Evolutionary conservation across 78 protist genomes (phyloP).

Genomic region (Thecamonas trahens): DNA sequence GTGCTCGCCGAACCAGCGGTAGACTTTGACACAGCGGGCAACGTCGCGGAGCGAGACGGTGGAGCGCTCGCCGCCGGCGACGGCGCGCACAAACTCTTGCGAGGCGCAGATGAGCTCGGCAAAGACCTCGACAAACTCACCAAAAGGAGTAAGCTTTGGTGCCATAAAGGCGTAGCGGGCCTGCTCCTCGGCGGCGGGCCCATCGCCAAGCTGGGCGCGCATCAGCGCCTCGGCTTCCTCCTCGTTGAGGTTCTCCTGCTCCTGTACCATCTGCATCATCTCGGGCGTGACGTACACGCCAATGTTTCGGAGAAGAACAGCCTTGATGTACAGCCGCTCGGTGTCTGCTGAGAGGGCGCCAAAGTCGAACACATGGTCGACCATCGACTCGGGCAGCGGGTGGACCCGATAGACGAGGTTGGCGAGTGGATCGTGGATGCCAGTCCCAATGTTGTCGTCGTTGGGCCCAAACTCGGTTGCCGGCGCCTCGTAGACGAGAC

Average conservation of each 20-base stretch:
- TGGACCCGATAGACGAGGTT: slow-evolving; percentile 42
- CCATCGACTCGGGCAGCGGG: slow-evolving; percentile 40
- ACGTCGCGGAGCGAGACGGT: slow-evolving; percentile 40
- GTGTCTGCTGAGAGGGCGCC: slow-evolving; percentile 18
- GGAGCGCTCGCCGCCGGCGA: slow-evolving; percentile 3
- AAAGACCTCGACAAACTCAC: background rate
- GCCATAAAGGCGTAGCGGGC: too few species aligned
- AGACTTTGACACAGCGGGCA: slow-evolving; percentile 1
- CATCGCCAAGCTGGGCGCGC: slow-evolving; percentile 9
- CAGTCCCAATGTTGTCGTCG: background rate
- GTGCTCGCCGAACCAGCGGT: background rate
- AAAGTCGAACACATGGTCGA: slow-evolving; percentile 37
- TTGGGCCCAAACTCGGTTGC: too few species aligned
- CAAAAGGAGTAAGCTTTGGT: too few species aligned
- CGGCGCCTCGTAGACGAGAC: background rate
- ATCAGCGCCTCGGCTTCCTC: background rate
- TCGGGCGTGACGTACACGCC: background rate
- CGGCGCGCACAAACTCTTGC: background rate
- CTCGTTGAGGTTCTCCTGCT: background rate
- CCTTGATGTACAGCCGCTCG: background rate
- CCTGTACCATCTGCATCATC: too few species aligned
- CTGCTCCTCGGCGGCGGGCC: too few species aligned
- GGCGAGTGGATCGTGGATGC: slow-evolving; percentile 1
- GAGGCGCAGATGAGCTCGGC: background rate
- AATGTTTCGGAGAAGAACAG: background rate